Evolutionary conservation across 2,329 filamentous ascomycete species (phyloP), one percentile per base, ranked within the genome.

Genomic region (Pestalotiopsis sp.): DNA sequence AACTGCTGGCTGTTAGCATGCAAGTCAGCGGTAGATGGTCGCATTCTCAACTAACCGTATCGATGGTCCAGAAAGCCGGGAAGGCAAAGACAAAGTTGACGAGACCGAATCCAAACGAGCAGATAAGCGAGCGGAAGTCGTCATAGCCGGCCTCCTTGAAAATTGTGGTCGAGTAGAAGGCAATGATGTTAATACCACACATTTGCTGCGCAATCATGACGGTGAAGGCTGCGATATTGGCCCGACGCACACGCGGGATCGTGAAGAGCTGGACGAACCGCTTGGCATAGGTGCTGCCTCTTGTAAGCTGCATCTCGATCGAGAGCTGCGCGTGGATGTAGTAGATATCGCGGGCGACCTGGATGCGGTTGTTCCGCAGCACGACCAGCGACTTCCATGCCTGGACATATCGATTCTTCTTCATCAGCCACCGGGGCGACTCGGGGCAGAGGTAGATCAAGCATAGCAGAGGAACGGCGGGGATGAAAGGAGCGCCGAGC

Each of bases 171-270:
- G 89, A 91, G 79, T 94, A 94, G 78, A 94, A 70, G 59, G 69
- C 69, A 41, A 70, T 70, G 40, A 70, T 70, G 64, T 70, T 70
- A 60, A 70, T 70, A 64, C 80, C 87, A 73, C 90, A 92, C 86
- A 92, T 90, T 78, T 92, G 90, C 78, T 92, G 91, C 0, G 89
- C 90, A 75, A 92, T 90, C 93, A 97, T 97, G 72, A 95, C 92
- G 1, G 90, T 89, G 71, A 90, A 92, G 1, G 93, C 92, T 3
- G 93, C 93, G 36, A 92, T 85, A 4, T 90, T 95, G 4, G 94
- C 94, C 45, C 91, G 86, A 14, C 91, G 87, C 13, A 92, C 84
- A 58, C 92, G 87, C 1, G 91, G 90, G 68, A 93, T 86, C 13
- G 89, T 92, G 75, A 93, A 92, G 1, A 91, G 82, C 75, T 93